These are phyloP conservation scores for Zychaea mexicana DNA, from an alignment of 371 early-diverging fungal species.

Conservation along the genomic window DNA sequence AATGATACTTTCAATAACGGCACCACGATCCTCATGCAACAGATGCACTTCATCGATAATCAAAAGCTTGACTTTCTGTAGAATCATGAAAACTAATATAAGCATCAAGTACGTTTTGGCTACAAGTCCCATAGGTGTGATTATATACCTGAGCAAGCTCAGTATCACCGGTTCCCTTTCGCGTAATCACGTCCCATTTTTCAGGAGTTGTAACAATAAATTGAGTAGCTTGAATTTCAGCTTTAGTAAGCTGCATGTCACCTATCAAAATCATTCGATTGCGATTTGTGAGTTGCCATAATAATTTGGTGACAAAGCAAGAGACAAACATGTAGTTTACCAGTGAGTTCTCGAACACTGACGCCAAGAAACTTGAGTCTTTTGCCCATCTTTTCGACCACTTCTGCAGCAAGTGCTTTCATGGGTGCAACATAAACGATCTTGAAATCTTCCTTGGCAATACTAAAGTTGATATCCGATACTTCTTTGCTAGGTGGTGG, in stretches of 20 bases:
- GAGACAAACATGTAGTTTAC: slow-evolving; percentile 21
- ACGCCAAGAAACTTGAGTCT: slow-evolving; percentile 87
- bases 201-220: slow-evolving; percentile 99
- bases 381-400: slow-evolving; percentile 89
- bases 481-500: slow-evolving; percentile 52
- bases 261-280: slow-evolving; percentile 45
- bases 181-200: slow-evolving; percentile 99
- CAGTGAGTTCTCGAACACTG: slow-evolving; percentile 91
- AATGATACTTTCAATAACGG: slow-evolving; percentile 97
- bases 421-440: slow-evolving; percentile 99
- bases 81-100: background rate
- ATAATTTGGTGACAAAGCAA: too few species aligned
- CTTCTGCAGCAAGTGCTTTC: slow-evolving; percentile 99
- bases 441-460: slow-evolving; percentile 86
- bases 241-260: slow-evolving; percentile 96
- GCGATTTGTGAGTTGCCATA: too few species aligned
- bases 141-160: slow-evolving; percentile 79
- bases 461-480: slow-evolving; percentile 47
- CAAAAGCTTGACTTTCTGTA: slow-evolving; percentile 78
- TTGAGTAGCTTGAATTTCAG: slow-evolving; percentile 90
- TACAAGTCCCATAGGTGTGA: background rate
- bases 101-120: background rate
- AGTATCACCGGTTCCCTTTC: slow-evolving; percentile 92
- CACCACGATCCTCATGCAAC: slow-evolving; percentile 98
- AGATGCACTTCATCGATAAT: slow-evolving; percentile 99